Conservation (phyloP, 2,329 filamentous ascomycete genomes). For the Aspergillus ochraceus region DNA sequence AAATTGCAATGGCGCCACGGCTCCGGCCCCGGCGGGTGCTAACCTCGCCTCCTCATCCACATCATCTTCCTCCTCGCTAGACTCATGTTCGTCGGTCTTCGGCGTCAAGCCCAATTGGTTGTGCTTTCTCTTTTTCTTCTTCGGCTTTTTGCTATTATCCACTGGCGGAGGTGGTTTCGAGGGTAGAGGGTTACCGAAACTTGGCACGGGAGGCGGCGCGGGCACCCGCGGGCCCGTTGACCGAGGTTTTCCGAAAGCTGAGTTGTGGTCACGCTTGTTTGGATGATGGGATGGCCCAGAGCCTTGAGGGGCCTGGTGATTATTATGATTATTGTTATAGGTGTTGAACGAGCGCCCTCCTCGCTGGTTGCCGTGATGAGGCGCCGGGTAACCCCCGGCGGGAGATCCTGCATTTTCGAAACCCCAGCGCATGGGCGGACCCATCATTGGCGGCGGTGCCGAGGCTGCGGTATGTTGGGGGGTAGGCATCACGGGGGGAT, state of each 20-base stretch:
- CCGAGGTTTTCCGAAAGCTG: constrained; percentile 37
- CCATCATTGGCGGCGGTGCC: constrained; percentile 49
- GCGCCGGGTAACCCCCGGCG: constrained; percentile 47
- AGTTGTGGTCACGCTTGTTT: constrained; percentile 40
- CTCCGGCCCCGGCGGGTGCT: constrained; percentile 25
- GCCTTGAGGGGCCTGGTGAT: constrained; percentile 16
- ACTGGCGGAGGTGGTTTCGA: constrained; percentile 42
- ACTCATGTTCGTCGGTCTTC: constrained; percentile 45
- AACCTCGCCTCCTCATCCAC: constrained; percentile 47
- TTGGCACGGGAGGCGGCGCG: constrained; percentile 46
- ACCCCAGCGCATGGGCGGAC: constrained; percentile 56
- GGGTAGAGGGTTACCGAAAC: constrained; percentile 45
- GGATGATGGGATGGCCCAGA: constrained; percentile 22
- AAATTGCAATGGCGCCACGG: constrained; percentile 45
- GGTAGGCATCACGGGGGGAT: constrained; percentile 17
- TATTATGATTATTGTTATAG: constrained; percentile 11
- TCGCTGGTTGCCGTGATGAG: constrained; percentile 31
- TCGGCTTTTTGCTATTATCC: constrained; percentile 35
- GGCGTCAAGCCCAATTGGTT: constrained; percentile 52
- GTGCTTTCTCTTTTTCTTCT: constrained; percentile 45
- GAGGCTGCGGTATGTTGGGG: constrained; percentile 25
- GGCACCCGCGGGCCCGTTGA: constrained; percentile 31
- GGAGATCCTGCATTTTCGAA: constrained; percentile 52
- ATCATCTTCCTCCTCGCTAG: constrained; percentile 48
- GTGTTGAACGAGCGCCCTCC: constrained; percentile 24